Evolutionary conservation across 73 alveolate genomes (phyloP).

Genomic region (Stentor coeruleus): DNA sequence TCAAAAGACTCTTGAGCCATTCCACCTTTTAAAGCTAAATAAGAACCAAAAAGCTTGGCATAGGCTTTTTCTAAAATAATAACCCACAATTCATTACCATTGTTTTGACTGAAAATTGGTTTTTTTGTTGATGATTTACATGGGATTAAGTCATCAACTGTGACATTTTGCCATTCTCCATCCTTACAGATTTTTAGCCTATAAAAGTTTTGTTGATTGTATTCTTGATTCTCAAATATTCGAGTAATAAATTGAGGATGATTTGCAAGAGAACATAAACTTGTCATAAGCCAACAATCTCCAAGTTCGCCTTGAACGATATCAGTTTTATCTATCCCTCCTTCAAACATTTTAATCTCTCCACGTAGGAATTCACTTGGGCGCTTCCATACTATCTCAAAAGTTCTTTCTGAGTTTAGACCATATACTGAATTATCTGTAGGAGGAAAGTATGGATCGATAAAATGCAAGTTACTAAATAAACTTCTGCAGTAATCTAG

Average conservation of each 20-base stretch:
- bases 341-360: constrained; percentile 50
- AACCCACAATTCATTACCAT: constrained; percentile 78
- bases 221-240: constrained; percentile 65
- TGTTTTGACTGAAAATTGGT: constrained; percentile 66
- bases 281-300: constrained; percentile 90
- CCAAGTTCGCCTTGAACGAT: constrained; percentile 90
- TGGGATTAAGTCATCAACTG: constrained; percentile 97
- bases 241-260: constrained; percentile 51
- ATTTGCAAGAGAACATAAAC: constrained; percentile 76
- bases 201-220: constrained; percentile 65
- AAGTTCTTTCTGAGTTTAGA: not conserved
- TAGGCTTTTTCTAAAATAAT: constrained; percentile 76
- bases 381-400: not conserved
- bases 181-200: constrained; percentile 89
- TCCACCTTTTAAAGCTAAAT: constrained; percentile 86
- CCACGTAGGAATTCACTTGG: not conserved
- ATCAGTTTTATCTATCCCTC: constrained; percentile 74
- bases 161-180: constrained; percentile 97
- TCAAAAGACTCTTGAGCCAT: constrained; percentile 79
- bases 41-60: constrained; percentile 78
- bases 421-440: not conserved
- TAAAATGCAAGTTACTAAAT: not conserved
- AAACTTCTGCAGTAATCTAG: not conserved
- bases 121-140: constrained; percentile 81
- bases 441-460: constrained; percentile 18